Base-by-base conservation (phyloP, 2,329 filamentous ascomycete genomes). In the Cercospora beticola region DNA sequence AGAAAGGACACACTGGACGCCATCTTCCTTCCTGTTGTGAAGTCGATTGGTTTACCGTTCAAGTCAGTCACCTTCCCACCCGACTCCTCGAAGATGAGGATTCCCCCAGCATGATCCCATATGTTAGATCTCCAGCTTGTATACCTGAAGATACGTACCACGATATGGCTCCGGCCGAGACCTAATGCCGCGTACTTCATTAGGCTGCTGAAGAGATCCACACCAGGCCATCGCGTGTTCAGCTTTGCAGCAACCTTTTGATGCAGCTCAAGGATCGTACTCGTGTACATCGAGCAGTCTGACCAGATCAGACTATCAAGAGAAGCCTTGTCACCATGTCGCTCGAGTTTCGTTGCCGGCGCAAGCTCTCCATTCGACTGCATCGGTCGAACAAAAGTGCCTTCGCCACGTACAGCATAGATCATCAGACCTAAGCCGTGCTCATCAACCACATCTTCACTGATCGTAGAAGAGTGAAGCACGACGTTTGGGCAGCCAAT, bases 401-500 rank as follows among this genome's bases (percentile, higher is more conserved):
- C 85, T 59, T 84, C 79, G 0, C 82, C 83, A 16, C 78, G 79
- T 46, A 86, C 77, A 0, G 84, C 84, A 26, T 81, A 84, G 6
- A 87, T 74, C 70, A 87, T 73, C 30, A 72, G 36, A 14, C 74
- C 83, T 68, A 84, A 79, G 8, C 86, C 86, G 72, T 81, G 79
- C 72, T 79, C 79, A 74, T 83, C 82, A 75, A 82, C 79, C 69
- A 82, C 82, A 74, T 79, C 78, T 74, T 83, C 81, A 69, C 79
- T 80, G 75, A 83, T 81, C 77, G 81, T 82, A 71, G 76, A 77
- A 14, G 79, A 75, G 43, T 79, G 75, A 9, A 83, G 78, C 8
- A 82, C 81, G n/a, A 89, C 78, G 71, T 90, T 90, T 9, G 88
- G 88, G 75, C 86, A 89, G 8, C 85, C 88, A 52, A 89, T 78